phyloP scores from a whole-genome alignment of 805 yeast species.

The Sugiyamaella chiloensis region DNA sequence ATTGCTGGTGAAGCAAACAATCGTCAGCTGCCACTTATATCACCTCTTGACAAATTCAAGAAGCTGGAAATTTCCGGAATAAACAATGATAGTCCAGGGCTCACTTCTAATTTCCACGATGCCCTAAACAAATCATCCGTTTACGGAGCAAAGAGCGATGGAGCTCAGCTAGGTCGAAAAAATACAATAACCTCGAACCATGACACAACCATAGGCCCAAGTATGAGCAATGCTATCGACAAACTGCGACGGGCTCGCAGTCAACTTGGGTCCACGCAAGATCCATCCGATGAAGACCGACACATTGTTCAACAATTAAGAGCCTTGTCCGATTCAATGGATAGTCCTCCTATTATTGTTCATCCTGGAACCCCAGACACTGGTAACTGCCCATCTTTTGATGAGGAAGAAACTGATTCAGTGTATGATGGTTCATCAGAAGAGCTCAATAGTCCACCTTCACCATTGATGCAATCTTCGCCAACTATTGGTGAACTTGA shows the following conservation, averaged over 20 bases:
- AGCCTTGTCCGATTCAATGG: slow-evolving; percentile 1
- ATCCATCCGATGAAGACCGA: not conserved
- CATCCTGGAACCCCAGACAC: not conserved
- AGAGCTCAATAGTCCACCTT: slow-evolving; percentile 10
- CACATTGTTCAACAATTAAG: slow-evolving; percentile 17
- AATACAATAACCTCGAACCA: slow-evolving; percentile 24
- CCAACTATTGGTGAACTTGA: slow-evolving; percentile 20
- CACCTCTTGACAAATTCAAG: not conserved
- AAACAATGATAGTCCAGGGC: not conserved
- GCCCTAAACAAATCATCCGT: slow-evolving; percentile 2
- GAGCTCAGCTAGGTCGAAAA: slow-evolving; percentile 14
- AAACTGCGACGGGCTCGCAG: slow-evolving; percentile 8
- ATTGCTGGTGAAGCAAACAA: slow-evolving; percentile 4
- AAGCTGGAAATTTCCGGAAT: not conserved
- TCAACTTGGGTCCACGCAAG: not conserved
- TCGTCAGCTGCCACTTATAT: not conserved
- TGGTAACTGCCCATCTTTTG: slow-evolving; percentile 2
- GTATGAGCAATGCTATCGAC: slow-evolving; percentile 9
- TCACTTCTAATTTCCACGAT: not conserved
- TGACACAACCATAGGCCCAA: slow-evolving; percentile 15
- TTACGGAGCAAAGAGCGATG: not conserved
- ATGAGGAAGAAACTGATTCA: slow-evolving; percentile 17
- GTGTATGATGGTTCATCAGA: slow-evolving; percentile 16
- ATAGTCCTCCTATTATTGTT: not conserved
- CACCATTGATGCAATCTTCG: slow-evolving; percentile 15